A percentile compares a stretch with the other conserved stretches of the same genome.
phyloP scores from a whole-genome alignment of 108 stramenopile species.

The Nannochloropsis gaditana region DNA sequence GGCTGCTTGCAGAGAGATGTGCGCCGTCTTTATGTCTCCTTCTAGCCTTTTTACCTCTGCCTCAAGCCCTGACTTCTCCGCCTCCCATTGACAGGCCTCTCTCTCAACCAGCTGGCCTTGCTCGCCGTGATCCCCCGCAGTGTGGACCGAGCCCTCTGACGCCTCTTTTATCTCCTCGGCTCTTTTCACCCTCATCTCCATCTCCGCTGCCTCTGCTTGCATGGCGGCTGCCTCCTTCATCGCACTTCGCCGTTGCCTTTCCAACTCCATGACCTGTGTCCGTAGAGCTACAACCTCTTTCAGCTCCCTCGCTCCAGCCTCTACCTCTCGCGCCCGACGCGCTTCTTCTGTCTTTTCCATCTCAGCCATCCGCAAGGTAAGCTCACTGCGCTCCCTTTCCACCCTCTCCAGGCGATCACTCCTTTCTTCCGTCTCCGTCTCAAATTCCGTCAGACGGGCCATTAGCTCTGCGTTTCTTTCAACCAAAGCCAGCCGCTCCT shows the following conservation, averaged over 20 bases:
- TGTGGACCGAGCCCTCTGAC: not conserved
- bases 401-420: not conserved
- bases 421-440: not conserved
- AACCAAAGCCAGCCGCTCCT: not conserved
- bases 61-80: not conserved
- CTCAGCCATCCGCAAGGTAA: constrained; percentile 1
- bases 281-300: not conserved
- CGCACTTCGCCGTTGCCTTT: not conserved
- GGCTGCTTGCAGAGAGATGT: not conserved
- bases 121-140: not conserved
- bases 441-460: not conserved
- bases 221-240: not conserved
- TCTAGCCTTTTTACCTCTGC: not conserved
- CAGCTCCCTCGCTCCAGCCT: not conserved
- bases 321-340: not conserved
- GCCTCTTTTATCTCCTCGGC: not conserved
- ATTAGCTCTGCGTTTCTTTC: not conserved
- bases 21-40: not conserved
- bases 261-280: not conserved
- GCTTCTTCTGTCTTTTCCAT: not conserved
- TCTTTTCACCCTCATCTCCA: not conserved
- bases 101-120: not conserved
- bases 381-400: not conserved
- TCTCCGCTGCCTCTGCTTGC: not conserved
- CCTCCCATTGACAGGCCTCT: not conserved